Base-by-base conservation (phyloP, 495 filamentous ascomycete genomes). In the Podospora fimiseda region DNA sequence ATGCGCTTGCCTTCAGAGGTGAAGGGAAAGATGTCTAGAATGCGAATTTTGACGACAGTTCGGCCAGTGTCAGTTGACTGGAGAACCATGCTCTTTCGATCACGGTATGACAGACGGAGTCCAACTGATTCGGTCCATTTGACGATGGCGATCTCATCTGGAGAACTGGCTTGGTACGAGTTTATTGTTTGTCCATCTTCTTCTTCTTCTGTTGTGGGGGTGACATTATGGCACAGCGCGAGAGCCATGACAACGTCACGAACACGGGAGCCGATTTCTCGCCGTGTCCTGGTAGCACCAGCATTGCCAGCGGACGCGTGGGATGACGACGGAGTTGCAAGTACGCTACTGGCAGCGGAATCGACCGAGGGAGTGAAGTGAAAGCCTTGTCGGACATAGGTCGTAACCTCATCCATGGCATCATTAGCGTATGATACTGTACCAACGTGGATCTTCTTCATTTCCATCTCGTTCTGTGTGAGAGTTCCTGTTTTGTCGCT, bases 391-490 rank as follows among this genome's bases (percentile, higher is more conserved):
- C 76, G 81, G 42, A 97, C 79, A 60, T 93, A 96, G 0, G 87
- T 83, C 33, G 81, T 70, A 9, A 99, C 94, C 65, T 97, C 94
- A 53, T 96, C 93, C 94, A 96, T 97, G 2, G 93, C 91, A 66
- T 99, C 94, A 57, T 92, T 93, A 19, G 90, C 94, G 62, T 97
- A 99, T 0, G 91, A 96, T 2, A 97, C 94, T 18, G 93, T 97
- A 1, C 94, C 94, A 53, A 99, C 89, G 60, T 97, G 94, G 22
- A 97, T 91, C 69, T 97, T 99, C 62, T 91, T 95, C 77, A 99
- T 80, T 68, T 96, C 93, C 92, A 97, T 97, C 59, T 96, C 89
- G 65, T 99, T 99, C 62, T 96, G 90, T 9, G 93, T 99, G 50
- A 99, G 69, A 9, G 93, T 99, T 8, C 93, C 93, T 8, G 93